A percentile compares a stretch with the other conserved stretches of the same genome.
phyloP scores from a whole-genome alignment of 78 protist genomes.

The Monocercomonoides exilis region DNA sequence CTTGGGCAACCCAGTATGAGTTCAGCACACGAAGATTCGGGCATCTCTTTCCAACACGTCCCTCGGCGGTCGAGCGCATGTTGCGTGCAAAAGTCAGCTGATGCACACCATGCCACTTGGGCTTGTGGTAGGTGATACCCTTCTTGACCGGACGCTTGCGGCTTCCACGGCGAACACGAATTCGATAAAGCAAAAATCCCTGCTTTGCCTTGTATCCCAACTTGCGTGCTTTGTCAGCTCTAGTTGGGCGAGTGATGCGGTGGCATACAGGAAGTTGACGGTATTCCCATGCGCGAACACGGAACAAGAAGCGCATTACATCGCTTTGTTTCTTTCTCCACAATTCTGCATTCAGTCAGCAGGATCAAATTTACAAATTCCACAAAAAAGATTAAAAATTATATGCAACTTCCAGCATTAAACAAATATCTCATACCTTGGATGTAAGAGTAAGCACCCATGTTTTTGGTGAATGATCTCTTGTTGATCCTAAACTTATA shows the following conservation, averaged over 20 bases:
- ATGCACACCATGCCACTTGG: slow-evolving; percentile 78
- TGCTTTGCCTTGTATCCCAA: slow-evolving; percentile 99
- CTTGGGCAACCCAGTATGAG: slow-evolving; percentile 96
- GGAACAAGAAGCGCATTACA: slow-evolving; percentile 88
- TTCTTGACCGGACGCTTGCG: slow-evolving; percentile 71
- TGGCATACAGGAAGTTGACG: slow-evolving; percentile 86
- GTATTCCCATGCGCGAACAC: slow-evolving; percentile 97
- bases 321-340: slow-evolving; percentile 94
- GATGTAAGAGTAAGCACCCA: slow-evolving; percentile 2
- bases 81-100: slow-evolving; percentile 69
- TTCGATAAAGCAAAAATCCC: slow-evolving; percentile 75
- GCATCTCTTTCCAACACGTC: slow-evolving; percentile 80
- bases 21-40: slow-evolving; percentile 94
- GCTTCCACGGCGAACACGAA: slow-evolving; percentile 93
- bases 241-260: slow-evolving; percentile 87
- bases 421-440: neutral
- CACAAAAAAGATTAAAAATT: neutral
- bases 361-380: neutral
- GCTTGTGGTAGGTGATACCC: slow-evolving; percentile 86
- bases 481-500: too few relatives aligned
- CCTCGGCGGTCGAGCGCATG: slow-evolving; percentile 87
- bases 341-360: slow-evolving; percentile 55
- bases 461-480: too few relatives aligned
- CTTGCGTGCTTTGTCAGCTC: slow-evolving; percentile 97
- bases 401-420: too few relatives aligned